Percentiles rank a stretch among this genome's conserved stretches.
phyloP scores from a whole-genome alignment of 2,329 filamentous ascomycete genomes.

The Aphanocladium album region DNA sequence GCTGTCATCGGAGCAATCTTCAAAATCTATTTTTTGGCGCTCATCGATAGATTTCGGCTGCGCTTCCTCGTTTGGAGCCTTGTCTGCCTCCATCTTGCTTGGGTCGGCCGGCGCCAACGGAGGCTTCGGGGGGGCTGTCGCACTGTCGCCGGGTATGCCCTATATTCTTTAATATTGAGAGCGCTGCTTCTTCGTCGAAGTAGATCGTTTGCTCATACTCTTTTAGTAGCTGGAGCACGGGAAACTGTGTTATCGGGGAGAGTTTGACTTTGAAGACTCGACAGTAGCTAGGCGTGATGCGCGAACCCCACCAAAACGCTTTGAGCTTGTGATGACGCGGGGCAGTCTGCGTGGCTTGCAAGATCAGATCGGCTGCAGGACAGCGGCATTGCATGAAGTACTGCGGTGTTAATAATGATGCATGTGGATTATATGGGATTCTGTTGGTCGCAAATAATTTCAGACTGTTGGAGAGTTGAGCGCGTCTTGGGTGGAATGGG shows the following conservation, averaged over 20 bases:
- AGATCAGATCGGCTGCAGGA: neutral
- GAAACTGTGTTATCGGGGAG: neutral
- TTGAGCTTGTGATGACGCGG: neutral
- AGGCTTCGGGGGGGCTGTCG: neutral
- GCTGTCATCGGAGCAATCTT: conserved; percentile 39
- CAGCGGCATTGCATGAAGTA: neutral
- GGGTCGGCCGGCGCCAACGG: neutral
- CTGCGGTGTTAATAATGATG: neutral
- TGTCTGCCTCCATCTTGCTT: conserved; percentile 3
- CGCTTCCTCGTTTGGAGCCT: neutral
- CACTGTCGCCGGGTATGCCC: neutral
- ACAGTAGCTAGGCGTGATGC: neutral
- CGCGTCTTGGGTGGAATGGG: no score
- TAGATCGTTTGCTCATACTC: neutral
- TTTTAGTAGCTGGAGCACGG: neutral
- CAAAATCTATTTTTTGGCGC: conserved; percentile 21
- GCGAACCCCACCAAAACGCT: conserved; percentile 9
- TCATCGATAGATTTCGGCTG: neutral
- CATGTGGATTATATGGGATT: no score
- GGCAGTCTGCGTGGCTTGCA: neutral
- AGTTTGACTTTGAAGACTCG: neutral
- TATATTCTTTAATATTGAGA: neutral
- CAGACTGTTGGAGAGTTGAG: no score
- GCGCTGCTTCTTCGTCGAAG: no score
- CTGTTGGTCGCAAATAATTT: no score